These are phyloP conservation scores for Flaveria linearis DNA, from an alignment of 129 eudicot species.

Conservation along the genomic window DNA sequence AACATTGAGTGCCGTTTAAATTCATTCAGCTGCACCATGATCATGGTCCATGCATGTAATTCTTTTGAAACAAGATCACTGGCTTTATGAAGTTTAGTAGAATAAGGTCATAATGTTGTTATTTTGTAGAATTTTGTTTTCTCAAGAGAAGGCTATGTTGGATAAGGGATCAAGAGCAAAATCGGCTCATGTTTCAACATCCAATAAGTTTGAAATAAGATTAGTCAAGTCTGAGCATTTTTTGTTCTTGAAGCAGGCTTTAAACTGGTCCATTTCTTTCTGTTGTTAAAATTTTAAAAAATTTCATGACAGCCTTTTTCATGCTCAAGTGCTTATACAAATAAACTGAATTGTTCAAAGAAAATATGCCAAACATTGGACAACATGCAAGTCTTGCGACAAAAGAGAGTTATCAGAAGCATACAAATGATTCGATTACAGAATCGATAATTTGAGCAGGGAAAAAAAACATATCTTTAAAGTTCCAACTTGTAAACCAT, in stretches of 20 bases:
- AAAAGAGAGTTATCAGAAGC: background rate
- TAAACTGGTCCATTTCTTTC: too few species aligned
- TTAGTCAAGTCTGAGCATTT: too few species aligned
- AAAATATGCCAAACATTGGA: background rate
- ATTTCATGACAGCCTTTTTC: too few species aligned
- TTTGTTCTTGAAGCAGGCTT: too few species aligned
- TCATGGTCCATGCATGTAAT: background rate
- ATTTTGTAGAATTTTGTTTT: too few species aligned
- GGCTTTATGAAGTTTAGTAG: background rate
- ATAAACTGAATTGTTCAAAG: background rate
- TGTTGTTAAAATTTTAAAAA: too few species aligned
- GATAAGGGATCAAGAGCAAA: too few species aligned
- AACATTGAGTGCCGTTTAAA: slow-evolving; percentile 31
- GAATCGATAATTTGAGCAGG: background rate
- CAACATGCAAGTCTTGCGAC: background rate
- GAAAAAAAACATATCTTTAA: background rate
- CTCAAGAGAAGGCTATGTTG: too few species aligned
- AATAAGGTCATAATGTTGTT: too few species aligned
- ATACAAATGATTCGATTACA: slow-evolving; percentile 1
- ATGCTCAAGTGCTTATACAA: background rate
- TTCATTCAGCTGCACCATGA: background rate
- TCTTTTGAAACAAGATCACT: background rate
- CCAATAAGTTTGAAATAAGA: too few species aligned
- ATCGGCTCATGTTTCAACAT: too few species aligned
- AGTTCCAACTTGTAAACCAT: slow-evolving; percentile 12